Conservation (phyloP, 352 stramenopile species). For the Phytophthora sp. region DNA sequence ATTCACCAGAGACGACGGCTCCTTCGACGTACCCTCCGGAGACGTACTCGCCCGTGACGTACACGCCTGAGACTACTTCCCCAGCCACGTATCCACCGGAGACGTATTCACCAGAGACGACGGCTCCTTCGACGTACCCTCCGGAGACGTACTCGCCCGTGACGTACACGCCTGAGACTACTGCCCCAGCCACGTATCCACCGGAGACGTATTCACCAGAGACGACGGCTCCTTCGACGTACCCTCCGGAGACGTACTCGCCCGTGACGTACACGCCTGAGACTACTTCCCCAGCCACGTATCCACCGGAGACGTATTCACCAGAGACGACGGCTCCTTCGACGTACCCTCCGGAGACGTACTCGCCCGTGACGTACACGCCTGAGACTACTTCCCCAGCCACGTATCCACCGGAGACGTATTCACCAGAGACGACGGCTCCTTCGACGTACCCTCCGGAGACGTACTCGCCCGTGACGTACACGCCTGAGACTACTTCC, state of each 20-base stretch:
- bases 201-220: constrained; percentile 10
- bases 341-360: neutral
- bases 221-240: constrained; percentile 4
- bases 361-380: too few relatives aligned
- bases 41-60: too few relatives aligned
- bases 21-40: constrained; percentile 4
- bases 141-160: constrained; percentile 9
- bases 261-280: constrained; percentile 3
- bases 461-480: constrained; percentile 9
- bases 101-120: constrained; percentile 12
- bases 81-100: constrained; percentile 14
- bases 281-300: neutral
- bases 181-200: neutral
- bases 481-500: neutral
- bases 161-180: neutral
- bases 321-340: neutral
- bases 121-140: constrained; percentile 1
- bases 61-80: constrained; percentile 5
- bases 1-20: neutral
- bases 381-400: too few relatives aligned
- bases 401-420: constrained; percentile 4
- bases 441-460: constrained; percentile 5
- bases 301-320: too few relatives aligned
- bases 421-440: neutral
- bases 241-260: too few relatives aligned